These are phyloP conservation scores for Skeletonema tropicum DNA, from an alignment of 108 stramenopile genomes.

Conservation along the genomic window DNA sequence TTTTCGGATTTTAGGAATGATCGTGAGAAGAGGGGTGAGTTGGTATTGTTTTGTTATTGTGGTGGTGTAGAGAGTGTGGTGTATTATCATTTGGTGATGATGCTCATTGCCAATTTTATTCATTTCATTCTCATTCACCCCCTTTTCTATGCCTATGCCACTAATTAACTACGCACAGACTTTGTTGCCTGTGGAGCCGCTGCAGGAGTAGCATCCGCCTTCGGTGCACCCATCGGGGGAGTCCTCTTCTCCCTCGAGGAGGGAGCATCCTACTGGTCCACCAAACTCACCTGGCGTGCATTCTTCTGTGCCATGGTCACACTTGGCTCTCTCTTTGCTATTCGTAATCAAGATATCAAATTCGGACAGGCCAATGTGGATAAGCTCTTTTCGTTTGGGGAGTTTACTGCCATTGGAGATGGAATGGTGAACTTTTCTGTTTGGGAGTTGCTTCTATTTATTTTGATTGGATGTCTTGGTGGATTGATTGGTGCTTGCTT, in stretches of 20 bases:
- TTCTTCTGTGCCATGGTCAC: slow-evolving; percentile 99
- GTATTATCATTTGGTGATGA: too few species aligned
- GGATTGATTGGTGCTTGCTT: slow-evolving; percentile 95
- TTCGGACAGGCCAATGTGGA: slow-evolving; percentile 92
- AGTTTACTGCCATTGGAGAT: slow-evolving; percentile 79
- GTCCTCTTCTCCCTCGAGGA: slow-evolving; percentile 96
- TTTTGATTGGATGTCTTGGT: slow-evolving; percentile 90
- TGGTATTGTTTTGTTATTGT: too few species aligned
- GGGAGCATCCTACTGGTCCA: slow-evolving; percentile 95
- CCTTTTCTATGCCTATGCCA: neutral
- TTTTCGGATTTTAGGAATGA: slow-evolving; percentile 94
- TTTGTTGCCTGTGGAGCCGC: slow-evolving; percentile 98
- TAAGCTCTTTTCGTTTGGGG: slow-evolving; percentile 95
- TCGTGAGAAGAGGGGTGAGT: slow-evolving; percentile 69
- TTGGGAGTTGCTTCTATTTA: slow-evolving; percentile 93
- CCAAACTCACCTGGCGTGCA: slow-evolving; percentile 95
- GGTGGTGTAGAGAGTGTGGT: too few species aligned
- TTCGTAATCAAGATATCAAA: slow-evolving; percentile 73
- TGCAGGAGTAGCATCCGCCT: slow-evolving; percentile 93
- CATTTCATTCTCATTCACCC: neutral
- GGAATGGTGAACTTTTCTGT: slow-evolving; percentile 81
- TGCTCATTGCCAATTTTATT: too few species aligned
- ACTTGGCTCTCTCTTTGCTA: slow-evolving; percentile 78
- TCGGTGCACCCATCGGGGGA: slow-evolving; percentile 97
- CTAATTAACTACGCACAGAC: slow-evolving; percentile 52